These are phyloP conservation scores for Streptanthus diversifolius DNA, from an alignment of 345 rosid species.

Conservation along the genomic window DNA sequence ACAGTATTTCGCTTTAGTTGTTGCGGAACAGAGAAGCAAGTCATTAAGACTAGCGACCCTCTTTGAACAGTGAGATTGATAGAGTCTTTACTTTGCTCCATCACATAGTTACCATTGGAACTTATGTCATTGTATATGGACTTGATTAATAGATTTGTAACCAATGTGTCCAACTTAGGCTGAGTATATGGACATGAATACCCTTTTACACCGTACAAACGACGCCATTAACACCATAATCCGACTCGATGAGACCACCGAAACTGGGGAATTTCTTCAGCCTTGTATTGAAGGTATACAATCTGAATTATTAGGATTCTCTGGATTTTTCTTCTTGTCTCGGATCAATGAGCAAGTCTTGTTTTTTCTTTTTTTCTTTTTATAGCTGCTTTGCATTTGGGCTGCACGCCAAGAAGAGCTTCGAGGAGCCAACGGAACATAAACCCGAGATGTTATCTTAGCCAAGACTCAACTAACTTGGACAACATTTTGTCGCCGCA, in stretches of 20 bases:
- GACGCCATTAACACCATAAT: slow-evolving; percentile 88
- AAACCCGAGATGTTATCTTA: slow-evolving; percentile 76
- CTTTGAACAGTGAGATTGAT: slow-evolving; percentile 24
- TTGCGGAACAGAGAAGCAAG: not conserved
- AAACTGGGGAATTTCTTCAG: slow-evolving; percentile 72
- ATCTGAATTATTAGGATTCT: not conserved
- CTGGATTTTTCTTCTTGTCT: not conserved
- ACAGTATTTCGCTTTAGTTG: not conserved
- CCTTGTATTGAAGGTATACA: slow-evolving; percentile 93
- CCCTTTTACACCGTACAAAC: slow-evolving; percentile 79
- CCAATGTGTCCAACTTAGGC: slow-evolving; percentile 37
- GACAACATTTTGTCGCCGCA: slow-evolving; percentile 15
- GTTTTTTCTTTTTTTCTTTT: slow-evolving; percentile 1
- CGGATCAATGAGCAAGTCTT: not conserved
- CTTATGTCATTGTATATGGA: not conserved
- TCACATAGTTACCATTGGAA: not conserved
- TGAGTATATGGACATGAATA: slow-evolving; percentile 65
- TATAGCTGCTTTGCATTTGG: slow-evolving; percentile 88
- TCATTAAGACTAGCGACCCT: not conserved
- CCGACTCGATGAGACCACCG: slow-evolving; percentile 77
- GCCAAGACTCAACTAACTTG: slow-evolving; percentile 23
- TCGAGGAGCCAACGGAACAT: slow-evolving; percentile 89
- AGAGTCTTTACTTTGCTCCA: not conserved
- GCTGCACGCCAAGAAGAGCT: slow-evolving; percentile 86
- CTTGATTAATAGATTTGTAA: not conserved